Evolutionary conservation across 495 filamentous ascomycete genomes (phyloP).

Genomic region (Xylaria grammica): DNA sequence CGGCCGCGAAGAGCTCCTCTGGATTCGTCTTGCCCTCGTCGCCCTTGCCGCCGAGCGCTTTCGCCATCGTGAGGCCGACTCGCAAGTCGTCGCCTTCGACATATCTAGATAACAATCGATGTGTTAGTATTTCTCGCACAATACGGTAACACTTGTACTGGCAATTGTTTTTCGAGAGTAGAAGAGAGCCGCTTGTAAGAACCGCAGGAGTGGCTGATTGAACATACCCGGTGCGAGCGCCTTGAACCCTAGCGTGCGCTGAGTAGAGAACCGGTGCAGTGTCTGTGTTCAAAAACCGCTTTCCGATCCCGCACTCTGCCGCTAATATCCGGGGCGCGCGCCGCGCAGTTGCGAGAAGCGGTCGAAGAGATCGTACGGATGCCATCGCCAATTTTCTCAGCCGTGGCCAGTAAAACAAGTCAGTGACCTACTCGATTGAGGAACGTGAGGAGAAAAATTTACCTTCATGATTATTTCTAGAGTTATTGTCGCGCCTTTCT

Average conservation of each 20-base stretch:
- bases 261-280: conserved; percentile 22
- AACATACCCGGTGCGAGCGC: conserved; percentile 24
- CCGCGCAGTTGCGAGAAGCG: neutral
- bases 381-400: neutral
- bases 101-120: neutral
- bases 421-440: neutral
- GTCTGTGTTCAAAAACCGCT: conserved; percentile 20
- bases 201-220: neutral
- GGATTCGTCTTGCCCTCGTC: conserved; percentile 25
- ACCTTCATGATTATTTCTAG: neutral
- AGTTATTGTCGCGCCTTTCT: neutral
- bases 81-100: conserved; percentile 22
- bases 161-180: neutral
- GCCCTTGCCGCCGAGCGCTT: conserved; percentile 18
- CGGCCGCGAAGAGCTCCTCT: conserved; percentile 25
- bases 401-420: neutral
- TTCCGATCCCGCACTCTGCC: neutral
- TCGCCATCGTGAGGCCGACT: conserved; percentile 21
- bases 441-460: neutral
- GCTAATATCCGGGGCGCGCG: neutral
- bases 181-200: neutral
- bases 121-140: neutral
- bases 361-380: neutral
- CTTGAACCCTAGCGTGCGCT: conserved; percentile 18
- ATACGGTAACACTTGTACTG: neutral